Conservation (phyloP, 2,329 filamentous ascomycete genomes). For the Penicillium sp. region DNA sequence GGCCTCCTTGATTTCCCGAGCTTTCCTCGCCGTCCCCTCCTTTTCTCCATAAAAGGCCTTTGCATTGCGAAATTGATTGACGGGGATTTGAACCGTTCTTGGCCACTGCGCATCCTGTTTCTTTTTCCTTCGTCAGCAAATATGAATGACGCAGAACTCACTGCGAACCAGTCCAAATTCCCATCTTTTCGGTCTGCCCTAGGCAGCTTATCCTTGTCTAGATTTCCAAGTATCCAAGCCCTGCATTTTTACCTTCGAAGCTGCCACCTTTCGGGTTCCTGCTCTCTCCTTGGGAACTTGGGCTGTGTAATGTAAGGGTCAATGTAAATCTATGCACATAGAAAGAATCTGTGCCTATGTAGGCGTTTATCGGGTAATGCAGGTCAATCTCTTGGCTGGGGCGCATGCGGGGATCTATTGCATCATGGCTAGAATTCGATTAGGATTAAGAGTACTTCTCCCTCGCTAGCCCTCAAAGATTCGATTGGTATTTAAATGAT, state of each 20-base stretch:
- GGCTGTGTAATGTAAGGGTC: neutral
- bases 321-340: neutral
- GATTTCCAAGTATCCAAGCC: constrained; percentile 18
- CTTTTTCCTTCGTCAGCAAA: constrained; percentile 17
- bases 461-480: neutral
- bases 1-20: constrained; percentile 17
- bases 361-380: constrained; percentile 5
- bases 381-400: constrained; percentile 20
- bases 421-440: neutral
- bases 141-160: constrained; percentile 19
- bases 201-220: constrained; percentile 16
- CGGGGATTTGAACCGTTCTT: constrained; percentile 17
- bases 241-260: constrained; percentile 11
- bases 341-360: neutral
- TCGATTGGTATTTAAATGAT: too few species aligned
- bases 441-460: neutral
- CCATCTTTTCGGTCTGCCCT: neutral
- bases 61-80: constrained; percentile 24
- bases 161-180: constrained; percentile 7
- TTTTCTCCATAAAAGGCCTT: constrained; percentile 16
- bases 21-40: constrained; percentile 10
- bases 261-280: neutral
- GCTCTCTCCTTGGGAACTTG: neutral
- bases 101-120: constrained; percentile 14
- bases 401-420: constrained; percentile 14